Evolutionary conservation across 352 stramenopile species (phyloP).

Genomic region (Globisporangium paddicum): DNA sequence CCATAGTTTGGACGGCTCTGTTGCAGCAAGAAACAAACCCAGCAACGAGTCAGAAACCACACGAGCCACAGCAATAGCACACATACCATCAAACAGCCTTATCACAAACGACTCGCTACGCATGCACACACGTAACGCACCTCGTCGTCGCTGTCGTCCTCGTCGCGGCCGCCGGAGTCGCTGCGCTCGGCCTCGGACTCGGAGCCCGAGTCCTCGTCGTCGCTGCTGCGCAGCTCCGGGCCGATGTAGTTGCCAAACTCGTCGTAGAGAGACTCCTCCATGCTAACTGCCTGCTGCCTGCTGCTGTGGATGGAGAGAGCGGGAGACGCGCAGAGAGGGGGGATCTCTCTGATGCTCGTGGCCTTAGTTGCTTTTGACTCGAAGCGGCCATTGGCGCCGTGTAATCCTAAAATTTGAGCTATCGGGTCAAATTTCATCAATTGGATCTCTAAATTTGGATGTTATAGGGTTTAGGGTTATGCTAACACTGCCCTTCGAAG

Average conservation of each 20-base stretch:
- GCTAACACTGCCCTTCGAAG: slow-evolving; percentile 6
- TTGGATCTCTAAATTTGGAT: too few species aligned
- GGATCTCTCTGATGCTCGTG: too few species aligned
- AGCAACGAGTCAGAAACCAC: background rate
- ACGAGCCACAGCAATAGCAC: background rate
- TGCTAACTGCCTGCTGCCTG: too few species aligned
- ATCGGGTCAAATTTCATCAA: too few species aligned
- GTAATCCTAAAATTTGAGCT: too few species aligned
- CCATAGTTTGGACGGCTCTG: slow-evolving; percentile 10
- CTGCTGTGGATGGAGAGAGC: too few species aligned
- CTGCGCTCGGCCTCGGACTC: slow-evolving; percentile 44
- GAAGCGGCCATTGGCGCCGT: too few species aligned
- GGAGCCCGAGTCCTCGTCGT: slow-evolving; percentile 54
- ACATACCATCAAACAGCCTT: background rate
- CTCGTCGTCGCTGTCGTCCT: slow-evolving; percentile 42
- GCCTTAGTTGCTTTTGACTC: too few species aligned
- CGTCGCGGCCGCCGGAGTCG: slow-evolving; percentile 7
- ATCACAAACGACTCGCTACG: background rate
- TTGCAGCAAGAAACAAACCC: background rate
- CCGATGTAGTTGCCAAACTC: slow-evolving; percentile 99
- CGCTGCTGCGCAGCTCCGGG: slow-evolving; percentile 90
- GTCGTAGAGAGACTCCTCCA: slow-evolving; percentile 98
- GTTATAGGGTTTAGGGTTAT: too few species aligned
- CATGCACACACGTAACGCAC: slow-evolving; percentile 8
- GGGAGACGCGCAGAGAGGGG: too few species aligned